Evolutionary conservation across 345 rosid genomes (phyloP).

Genomic region (Clausena lansium): DNA sequence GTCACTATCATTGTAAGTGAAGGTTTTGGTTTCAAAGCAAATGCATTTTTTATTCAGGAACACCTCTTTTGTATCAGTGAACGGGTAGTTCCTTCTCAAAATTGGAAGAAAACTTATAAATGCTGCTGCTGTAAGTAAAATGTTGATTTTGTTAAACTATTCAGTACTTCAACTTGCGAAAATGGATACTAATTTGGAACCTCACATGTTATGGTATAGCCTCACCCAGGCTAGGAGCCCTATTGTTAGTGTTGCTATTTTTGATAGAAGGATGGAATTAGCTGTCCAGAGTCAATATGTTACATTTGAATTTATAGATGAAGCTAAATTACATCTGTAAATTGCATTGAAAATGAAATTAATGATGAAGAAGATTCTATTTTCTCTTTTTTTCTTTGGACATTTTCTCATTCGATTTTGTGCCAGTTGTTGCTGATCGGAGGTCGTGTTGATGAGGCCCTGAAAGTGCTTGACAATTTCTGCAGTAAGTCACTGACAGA

Average conservation of each 20-base stretch:
- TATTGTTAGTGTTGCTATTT: neutral
- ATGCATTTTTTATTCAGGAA: neutral
- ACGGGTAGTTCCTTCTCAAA: neutral
- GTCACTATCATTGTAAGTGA: neutral
- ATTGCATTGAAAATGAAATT: neutral
- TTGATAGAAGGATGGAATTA: neutral
- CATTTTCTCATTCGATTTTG: slow-evolving; percentile 3
- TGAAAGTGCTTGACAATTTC: slow-evolving; percentile 51
- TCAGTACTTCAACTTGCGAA: neutral
- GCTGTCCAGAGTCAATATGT: neutral
- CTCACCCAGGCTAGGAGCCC: neutral
- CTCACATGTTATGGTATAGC: neutral
- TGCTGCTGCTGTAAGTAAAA: neutral
- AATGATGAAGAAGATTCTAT: neutral
- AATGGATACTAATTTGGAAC: neutral
- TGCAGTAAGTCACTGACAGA: slow-evolving; percentile 39
- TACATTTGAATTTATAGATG: neutral
- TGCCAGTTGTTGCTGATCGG: slow-evolving; percentile 72
- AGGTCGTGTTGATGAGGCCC: slow-evolving; percentile 58
- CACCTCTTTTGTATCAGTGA: neutral
- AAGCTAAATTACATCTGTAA: neutral
- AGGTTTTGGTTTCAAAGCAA: neutral
- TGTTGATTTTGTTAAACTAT: neutral
- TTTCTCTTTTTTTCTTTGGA: neutral
- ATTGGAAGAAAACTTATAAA: neutral